Evolutionary conservation across 164 flowering plant genomes (phyloP).

Genomic region (Vitis rotundifolia): DNA sequence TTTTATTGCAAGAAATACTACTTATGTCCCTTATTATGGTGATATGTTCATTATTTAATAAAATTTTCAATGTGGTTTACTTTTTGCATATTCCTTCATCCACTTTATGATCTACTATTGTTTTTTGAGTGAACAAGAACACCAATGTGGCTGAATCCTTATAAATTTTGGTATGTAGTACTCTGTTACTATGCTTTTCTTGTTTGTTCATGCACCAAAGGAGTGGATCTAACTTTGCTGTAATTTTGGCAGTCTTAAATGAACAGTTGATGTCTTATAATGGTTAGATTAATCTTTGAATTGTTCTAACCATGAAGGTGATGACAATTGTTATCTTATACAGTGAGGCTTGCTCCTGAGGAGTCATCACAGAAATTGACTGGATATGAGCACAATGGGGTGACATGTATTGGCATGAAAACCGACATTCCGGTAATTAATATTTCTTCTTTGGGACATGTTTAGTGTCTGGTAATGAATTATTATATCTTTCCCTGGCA

Average conservation of each 20-base stretch:
- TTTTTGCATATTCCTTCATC: too few species aligned
- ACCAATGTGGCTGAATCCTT: too few species aligned
- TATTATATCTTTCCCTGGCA: neutral
- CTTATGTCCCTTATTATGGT: too few species aligned
- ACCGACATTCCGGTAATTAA: conserved; percentile 85
- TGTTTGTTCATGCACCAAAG: neutral
- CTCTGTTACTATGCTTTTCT: neutral
- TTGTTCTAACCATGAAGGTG: neutral
- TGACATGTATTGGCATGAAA: conserved; percentile 94
- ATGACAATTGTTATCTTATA: conserved; percentile 9
- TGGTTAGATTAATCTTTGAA: neutral
- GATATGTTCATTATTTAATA: too few species aligned
- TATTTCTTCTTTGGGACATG: conserved; percentile 3
- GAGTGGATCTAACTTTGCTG: neutral
- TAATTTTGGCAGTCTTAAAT: neutral
- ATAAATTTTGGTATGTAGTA: too few species aligned
- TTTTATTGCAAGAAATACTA: too few species aligned
- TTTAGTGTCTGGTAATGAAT: neutral
- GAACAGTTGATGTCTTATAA: neutral
- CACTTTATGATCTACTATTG: too few species aligned
- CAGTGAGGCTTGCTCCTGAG: conserved; percentile 99
- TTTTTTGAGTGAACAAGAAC: too few species aligned
- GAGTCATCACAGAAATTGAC: conserved; percentile 71
- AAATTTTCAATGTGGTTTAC: too few species aligned
- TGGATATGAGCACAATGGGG: conserved; percentile 93